phyloP scores from a whole-genome alignment of 2,329 filamentous ascomycete species.

The Xylariaceae sp. region DNA sequence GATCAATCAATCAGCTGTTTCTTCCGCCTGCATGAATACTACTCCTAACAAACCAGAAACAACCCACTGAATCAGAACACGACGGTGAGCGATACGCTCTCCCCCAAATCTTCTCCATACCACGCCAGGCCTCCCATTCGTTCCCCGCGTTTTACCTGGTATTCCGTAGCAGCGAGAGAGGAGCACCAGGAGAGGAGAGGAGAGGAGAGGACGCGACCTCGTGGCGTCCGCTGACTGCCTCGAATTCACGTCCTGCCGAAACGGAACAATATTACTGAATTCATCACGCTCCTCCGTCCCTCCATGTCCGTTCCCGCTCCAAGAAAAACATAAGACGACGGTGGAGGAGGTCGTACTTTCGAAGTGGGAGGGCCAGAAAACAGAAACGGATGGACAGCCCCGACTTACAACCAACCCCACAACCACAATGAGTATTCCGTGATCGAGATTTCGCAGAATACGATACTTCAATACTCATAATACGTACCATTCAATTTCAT shows the following conservation, averaged over 20 bases:
- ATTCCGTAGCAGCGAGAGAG: not conserved
- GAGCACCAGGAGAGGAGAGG: no score
- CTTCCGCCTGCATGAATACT: not conserved
- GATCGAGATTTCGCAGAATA: not conserved
- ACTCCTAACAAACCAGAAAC: not conserved
- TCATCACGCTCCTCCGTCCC: no score
- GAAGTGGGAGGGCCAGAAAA: no score
- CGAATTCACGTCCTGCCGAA: not conserved
- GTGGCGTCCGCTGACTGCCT: conserved; percentile 10
- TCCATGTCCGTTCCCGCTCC: no score
- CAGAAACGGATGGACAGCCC: no score
- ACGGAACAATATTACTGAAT: not conserved
- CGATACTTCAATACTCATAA: not conserved
- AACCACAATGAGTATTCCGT: no score
- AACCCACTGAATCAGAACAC: not conserved
- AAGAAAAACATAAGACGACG: no score
- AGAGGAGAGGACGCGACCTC: conserved; percentile 1
- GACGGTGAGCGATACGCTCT: not conserved
- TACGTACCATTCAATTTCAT: not conserved
- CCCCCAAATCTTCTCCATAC: not conserved
- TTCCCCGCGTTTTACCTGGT: conserved; percentile 14
- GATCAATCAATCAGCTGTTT: not conserved
- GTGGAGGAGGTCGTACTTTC: no score
- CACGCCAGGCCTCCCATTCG: conserved; percentile 8
- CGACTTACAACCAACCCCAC: no score